Conservation (phyloP, 1,139 yeast species). For the Blastobotrys aristatus region DNA sequence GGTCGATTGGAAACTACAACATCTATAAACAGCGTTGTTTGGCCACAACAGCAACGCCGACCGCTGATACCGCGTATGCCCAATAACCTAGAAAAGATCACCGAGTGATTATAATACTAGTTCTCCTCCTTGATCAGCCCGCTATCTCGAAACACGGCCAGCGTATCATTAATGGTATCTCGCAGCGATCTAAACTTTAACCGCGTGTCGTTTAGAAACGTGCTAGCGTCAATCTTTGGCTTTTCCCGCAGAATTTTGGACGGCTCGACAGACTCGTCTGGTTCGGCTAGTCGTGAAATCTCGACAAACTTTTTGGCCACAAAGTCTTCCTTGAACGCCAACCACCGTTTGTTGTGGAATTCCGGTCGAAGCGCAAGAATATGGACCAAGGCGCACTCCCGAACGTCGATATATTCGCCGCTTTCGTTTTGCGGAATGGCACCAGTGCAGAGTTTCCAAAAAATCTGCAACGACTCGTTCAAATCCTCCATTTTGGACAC, state of each 20-base stretch:
- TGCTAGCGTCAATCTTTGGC: constrained; percentile 9
- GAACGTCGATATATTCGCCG: constrained; percentile 5
- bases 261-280: constrained; percentile 5
- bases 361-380: constrained; percentile 3
- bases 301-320: constrained; percentile 9
- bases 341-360: constrained; percentile 4
- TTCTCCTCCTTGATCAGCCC: constrained; percentile 2
- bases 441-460: constrained; percentile 17
- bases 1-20: constrained; percentile 1
- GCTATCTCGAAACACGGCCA: not conserved
- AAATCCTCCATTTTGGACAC: constrained; percentile 24
- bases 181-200: constrained; percentile 1
- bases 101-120: not conserved
- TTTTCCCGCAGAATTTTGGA: not conserved
- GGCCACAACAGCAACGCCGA: no score
- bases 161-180: constrained; percentile 6
- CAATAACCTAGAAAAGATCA: constrained; percentile 3
- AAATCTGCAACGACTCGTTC: constrained; percentile 26
- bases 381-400: constrained; percentile 9
- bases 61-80: no score
- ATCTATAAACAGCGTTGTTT: not conserved
- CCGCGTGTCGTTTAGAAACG: constrained; percentile 4
- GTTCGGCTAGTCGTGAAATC: constrained; percentile 5
- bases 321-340: not conserved
- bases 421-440: not conserved